Evolutionary conservation across 2,329 filamentous ascomycete genomes (phyloP).

Genomic region (Sporothrix luriei): DNA sequence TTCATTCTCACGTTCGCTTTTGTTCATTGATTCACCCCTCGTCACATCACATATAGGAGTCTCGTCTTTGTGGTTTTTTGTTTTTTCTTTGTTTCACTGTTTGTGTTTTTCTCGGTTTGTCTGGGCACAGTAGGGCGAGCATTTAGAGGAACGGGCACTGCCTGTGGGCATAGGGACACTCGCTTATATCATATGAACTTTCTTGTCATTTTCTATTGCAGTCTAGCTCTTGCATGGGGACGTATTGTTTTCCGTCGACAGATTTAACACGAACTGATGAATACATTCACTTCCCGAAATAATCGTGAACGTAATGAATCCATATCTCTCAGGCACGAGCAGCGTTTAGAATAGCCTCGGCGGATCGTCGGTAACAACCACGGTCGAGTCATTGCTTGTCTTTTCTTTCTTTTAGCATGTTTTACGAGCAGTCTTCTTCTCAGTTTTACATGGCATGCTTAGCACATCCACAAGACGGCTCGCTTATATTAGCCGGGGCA

Average conservation of each 20-base stretch:
- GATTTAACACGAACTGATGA: not conserved
- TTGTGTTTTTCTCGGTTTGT: not conserved
- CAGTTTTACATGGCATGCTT: too few relatives aligned
- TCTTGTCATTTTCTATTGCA: not conserved
- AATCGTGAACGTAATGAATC: too few relatives aligned
- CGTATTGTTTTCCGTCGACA: too few relatives aligned
- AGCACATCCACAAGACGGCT: slow-evolving; percentile 7
- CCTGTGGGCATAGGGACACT: not conserved
- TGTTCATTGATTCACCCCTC: not conserved
- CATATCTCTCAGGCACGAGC: not conserved
- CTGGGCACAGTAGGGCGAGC: not conserved
- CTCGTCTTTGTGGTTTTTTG: not conserved
- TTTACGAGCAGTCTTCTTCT: not conserved
- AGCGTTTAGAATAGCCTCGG: not conserved
- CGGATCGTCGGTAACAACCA: slow-evolving; percentile 11
- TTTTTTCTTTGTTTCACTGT: too few relatives aligned
- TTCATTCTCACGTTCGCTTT: not conserved
- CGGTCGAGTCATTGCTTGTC: slow-evolving; percentile 4
- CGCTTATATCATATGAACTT: not conserved
- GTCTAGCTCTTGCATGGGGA: too few relatives aligned
- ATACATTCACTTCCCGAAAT: not conserved
- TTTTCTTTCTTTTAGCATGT: not conserved
- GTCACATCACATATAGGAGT: slow-evolving; percentile 12
- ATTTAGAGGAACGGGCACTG: not conserved
- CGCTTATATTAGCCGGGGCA: slow-evolving; percentile 16